A percentile compares a stretch with the other conserved stretches of the same genome.
phyloP scores from a whole-genome alignment of 164 flowering plant genomes.

The Vitis vinifera region ASM3070453v1 NC_081815.1:7464501-7465000 shows the following conservation, averaged over 20 bases:
- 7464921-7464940: conserved; percentile 4
- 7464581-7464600: too few relatives aligned
- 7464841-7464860: conserved; percentile 1
- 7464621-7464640: too few relatives aligned
- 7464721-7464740: too few relatives aligned
- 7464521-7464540: too few relatives aligned
- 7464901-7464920: not conserved
- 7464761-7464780: conserved; percentile 44
- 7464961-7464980: conserved; percentile 62
- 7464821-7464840: conserved; percentile 30
- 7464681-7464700: too few relatives aligned
- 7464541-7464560: too few relatives aligned
- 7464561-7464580: too few relatives aligned
- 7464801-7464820: conserved; percentile 51
- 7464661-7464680: too few relatives aligned
- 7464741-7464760: conserved; percentile 57
- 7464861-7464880: not conserved
- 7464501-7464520: too few relatives aligned
- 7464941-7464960: conserved; percentile 29
- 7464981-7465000: conserved; percentile 67
- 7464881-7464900: not conserved
- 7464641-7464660: too few relatives aligned
- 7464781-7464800: conserved; percentile 15
- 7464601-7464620: too few relatives aligned
- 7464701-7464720: too few relatives aligned